Conservation (phyloP, 2,329 filamentous ascomycete genomes). For the Westerdykella sp. region DNA sequence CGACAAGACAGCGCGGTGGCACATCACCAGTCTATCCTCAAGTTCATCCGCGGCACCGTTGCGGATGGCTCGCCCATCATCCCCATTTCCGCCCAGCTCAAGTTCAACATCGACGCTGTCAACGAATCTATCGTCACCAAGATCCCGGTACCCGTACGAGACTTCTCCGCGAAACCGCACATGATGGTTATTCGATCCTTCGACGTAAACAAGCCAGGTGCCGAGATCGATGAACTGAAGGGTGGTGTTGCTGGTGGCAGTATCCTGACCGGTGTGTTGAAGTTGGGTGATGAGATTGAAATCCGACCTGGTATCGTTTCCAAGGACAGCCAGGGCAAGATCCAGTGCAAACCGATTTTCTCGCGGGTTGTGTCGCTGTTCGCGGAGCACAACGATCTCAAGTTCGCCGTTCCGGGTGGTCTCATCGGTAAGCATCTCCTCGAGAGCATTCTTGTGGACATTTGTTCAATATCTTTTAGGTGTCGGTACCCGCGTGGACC, state of each 20-base stretch:
- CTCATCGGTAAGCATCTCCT: conserved; percentile 58
- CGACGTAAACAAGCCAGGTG: conserved; percentile 99
- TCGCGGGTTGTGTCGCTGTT: conserved; percentile 91
- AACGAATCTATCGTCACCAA: conserved; percentile 94
- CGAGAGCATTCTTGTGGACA: background rate
- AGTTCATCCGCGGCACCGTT: conserved; percentile 96
- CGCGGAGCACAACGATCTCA: conserved; percentile 96
- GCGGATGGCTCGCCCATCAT: conserved; percentile 93
- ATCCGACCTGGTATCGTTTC: conserved; percentile 98
- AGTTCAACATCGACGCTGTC: conserved; percentile 99
- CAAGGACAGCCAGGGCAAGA: conserved; percentile 85
- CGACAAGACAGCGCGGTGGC: conserved; percentile 86
- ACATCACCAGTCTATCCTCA: conserved; percentile 95
- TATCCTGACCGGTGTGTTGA: conserved; percentile 93
- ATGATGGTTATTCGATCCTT: conserved; percentile 99
- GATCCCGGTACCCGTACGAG: conserved; percentile 84
- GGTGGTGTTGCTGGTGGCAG: conserved; percentile 96
- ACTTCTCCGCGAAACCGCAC: conserved; percentile 87
- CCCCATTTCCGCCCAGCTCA: conserved; percentile 93
- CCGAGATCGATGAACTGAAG: conserved; percentile 96
- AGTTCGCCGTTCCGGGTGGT: conserved; percentile 95
- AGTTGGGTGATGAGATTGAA: conserved; percentile 96
- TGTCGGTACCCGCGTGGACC: conserved; percentile 96
- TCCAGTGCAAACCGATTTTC: conserved; percentile 96
- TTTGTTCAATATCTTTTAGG: conserved; percentile 37